A percentile compares a stretch with the other conserved stretches of the same genome.
Evolutionary conservation across 352 stramenopile genomes (phyloP).

Genomic region (Thraustotheca clavata): DNA sequence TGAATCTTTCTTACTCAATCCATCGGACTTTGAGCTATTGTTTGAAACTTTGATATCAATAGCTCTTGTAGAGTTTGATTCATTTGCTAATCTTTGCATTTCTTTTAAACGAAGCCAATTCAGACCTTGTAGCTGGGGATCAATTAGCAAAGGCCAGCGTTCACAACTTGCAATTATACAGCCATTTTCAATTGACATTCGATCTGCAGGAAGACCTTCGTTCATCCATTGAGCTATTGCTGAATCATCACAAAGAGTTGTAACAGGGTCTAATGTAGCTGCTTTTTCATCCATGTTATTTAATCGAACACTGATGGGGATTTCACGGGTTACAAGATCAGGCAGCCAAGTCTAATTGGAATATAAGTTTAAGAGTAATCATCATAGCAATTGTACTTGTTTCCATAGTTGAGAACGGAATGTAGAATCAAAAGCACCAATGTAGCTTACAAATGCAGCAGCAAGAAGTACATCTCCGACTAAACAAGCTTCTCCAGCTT

Average conservation of each 20-base stretch:
- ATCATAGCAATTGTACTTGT: conserved; percentile 18
- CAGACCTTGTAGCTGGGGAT: conserved; percentile 86
- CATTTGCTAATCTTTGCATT: not conserved
- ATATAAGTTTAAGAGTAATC: not conserved
- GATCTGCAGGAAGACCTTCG: conserved; percentile 81
- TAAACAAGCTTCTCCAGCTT: conserved; percentile 54
- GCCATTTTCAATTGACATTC: conserved; percentile 90
- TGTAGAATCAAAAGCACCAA: conserved; percentile 83
- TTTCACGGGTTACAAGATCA: conserved; percentile 78
- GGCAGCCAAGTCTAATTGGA: conserved; percentile 58
- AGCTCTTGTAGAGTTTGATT: not conserved
- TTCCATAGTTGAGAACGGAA: conserved; percentile 82
- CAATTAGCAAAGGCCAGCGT: conserved; percentile 84
- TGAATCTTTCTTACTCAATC: not conserved
- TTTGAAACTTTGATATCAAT: not conserved
- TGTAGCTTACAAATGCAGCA: conserved; percentile 87
- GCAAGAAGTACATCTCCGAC: conserved; percentile 85
- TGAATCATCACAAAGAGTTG: conserved; percentile 78
- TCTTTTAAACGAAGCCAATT: conserved; percentile 61
- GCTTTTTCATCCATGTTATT: conserved; percentile 13
- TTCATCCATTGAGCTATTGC: conserved; percentile 88
- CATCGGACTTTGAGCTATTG: not conserved
- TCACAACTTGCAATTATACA: conserved; percentile 86
- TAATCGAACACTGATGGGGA: conserved; percentile 53
- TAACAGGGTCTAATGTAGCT: conserved; percentile 64